phyloP scores from a whole-genome alignment of 768 basidiomycete species.

The Rhodotorula diobovata region DNA sequence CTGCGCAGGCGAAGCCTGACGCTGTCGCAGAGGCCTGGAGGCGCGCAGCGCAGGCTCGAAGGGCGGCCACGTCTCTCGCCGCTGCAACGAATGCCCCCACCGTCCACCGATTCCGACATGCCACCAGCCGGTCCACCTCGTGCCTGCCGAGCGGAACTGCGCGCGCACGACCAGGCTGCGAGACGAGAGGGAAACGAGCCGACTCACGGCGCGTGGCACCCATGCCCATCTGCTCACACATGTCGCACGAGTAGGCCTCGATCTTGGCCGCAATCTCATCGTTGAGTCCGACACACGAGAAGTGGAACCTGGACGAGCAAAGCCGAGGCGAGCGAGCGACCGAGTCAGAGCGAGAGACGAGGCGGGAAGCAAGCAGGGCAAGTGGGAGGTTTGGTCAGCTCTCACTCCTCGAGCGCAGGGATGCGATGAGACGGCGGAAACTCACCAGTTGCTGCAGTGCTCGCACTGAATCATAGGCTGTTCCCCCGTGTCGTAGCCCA shows the following conservation, averaged over 20 bases:
- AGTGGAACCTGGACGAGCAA: constrained; percentile 65
- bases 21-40: neutral
- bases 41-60: too few species aligned
- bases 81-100: too few species aligned
- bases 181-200: too few species aligned
- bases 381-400: neutral
- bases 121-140: too few species aligned
- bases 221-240: constrained; percentile 42
- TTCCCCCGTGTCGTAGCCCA: constrained; percentile 63
- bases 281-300: constrained; percentile 64
- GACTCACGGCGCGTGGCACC: constrained; percentile 40
- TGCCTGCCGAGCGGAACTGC: neutral
- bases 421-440: neutral
- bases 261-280: constrained; percentile 69
- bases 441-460: constrained; percentile 68
- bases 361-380: too few species aligned
- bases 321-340: too few species aligned
- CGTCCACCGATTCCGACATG: neutral
- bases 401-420: too few species aligned
- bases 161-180: neutral
- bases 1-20: neutral
- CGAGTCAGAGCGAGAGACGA: neutral
- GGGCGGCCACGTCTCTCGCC: neutral
- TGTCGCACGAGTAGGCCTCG: constrained; percentile 45
- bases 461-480: constrained; percentile 75